Conservation (phyloP, 306 rosid genomes). For the Luffa acutangula region DNA sequence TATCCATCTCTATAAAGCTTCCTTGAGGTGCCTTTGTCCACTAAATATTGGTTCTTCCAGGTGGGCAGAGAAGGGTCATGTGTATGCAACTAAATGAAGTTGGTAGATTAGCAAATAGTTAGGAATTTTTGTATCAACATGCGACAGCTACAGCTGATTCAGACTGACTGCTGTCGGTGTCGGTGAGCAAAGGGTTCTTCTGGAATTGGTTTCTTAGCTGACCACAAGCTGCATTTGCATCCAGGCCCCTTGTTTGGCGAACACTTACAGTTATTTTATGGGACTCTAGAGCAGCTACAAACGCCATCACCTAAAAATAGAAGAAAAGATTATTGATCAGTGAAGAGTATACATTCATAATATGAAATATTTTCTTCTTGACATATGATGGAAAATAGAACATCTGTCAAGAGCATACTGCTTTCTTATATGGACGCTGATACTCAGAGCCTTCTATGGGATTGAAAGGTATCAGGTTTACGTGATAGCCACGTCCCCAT, state of each 20-base stretch:
- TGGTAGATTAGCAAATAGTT: slow-evolving; percentile 1
- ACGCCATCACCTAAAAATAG: slow-evolving; percentile 55
- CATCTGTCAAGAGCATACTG: slow-evolving; percentile 29
- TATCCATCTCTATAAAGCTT: slow-evolving; percentile 16
- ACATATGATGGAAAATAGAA: background rate
- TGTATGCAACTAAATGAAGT: background rate
- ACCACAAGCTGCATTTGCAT: slow-evolving; percentile 98
- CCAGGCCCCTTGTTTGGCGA: slow-evolving; percentile 91
- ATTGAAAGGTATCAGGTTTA: slow-evolving; percentile 91
- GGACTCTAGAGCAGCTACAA: slow-evolving; percentile 65
- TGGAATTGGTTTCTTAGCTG: slow-evolving; percentile 85
- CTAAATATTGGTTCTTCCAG: background rate
- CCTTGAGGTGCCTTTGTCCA: background rate
- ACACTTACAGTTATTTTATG: slow-evolving; percentile 58
- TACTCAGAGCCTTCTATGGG: slow-evolving; percentile 91
- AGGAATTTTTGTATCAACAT: slow-evolving; percentile 27
- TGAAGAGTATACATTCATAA: background rate
- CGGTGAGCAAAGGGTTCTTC: slow-evolving; percentile 56
- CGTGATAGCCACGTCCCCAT: slow-evolving; percentile 63
- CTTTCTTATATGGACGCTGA: slow-evolving; percentile 71
- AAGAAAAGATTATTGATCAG: background rate
- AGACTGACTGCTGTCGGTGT: slow-evolving; percentile 33
- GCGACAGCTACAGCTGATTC: slow-evolving; percentile 46
- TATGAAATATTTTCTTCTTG: background rate
- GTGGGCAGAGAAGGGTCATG: background rate